phyloP scores from a whole-genome alignment of 2,329 filamentous ascomycete genomes.

The Talaromyces sp. region DNA sequence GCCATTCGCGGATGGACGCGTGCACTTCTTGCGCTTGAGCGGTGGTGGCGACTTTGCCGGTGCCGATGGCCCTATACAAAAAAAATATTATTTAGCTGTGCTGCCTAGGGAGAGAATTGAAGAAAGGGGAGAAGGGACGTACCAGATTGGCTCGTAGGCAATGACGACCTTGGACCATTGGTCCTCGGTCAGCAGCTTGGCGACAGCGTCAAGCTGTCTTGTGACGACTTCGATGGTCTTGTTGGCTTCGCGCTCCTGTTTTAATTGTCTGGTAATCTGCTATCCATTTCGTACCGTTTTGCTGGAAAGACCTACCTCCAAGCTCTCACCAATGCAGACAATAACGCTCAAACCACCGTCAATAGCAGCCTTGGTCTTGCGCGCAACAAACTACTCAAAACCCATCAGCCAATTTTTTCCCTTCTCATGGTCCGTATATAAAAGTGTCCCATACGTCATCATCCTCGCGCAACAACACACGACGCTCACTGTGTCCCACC shows the following conservation, averaged over 20 bases:
- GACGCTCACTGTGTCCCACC: slow-evolving; percentile 91
- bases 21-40: slow-evolving; percentile 93
- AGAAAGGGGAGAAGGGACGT: slow-evolving; percentile 19
- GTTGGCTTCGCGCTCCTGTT: slow-evolving; percentile 70
- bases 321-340: slow-evolving; percentile 93
- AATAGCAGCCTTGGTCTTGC: slow-evolving; percentile 90
- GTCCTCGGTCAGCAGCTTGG: slow-evolving; percentile 58
- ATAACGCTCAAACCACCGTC: slow-evolving; percentile 86
- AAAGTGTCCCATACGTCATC: slow-evolving; percentile 51
- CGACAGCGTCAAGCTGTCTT: slow-evolving; percentile 75
- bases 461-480: slow-evolving; percentile 80
- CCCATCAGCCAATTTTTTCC: not conserved
- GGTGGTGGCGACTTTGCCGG: slow-evolving; percentile 84
- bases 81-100: not conserved
- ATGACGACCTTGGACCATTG: slow-evolving; percentile 95
- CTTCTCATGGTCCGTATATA: not conserved
- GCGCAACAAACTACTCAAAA: slow-evolving; percentile 62
- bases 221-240: slow-evolving; percentile 73
- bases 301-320: slow-evolving; percentile 52
- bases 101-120: too few relatives aligned
- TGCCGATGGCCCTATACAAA: slow-evolving; percentile 62
- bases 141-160: slow-evolving; percentile 99
- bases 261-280: not conserved
- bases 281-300: not conserved
- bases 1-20: slow-evolving; percentile 84